These are phyloP conservation scores for Cyclotella sp. DNA, from an alignment of 108 stramenopile species.

Conservation along the genomic window DNA sequence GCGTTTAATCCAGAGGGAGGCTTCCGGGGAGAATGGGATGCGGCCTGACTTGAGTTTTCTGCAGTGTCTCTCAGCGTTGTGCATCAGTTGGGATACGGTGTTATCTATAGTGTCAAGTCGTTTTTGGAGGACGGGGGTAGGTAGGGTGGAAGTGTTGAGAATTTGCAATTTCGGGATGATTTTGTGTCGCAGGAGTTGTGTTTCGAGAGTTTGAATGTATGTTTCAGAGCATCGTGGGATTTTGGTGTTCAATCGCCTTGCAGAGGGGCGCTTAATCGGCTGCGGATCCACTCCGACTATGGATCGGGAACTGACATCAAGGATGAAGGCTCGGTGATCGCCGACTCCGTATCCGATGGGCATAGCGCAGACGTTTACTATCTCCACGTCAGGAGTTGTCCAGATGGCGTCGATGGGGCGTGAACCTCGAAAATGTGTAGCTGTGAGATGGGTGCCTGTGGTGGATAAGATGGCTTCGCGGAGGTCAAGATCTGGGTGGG, in stretches of 20 bases:
- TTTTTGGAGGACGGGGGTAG: not conserved
- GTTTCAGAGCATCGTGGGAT: not conserved
- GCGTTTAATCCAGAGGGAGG: slow-evolving; percentile 20
- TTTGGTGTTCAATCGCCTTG: slow-evolving; percentile 23
- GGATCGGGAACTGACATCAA: slow-evolving; percentile 10
- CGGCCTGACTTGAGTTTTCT: slow-evolving; percentile 15
- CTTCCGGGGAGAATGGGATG: slow-evolving; percentile 34
- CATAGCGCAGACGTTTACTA: slow-evolving; percentile 14
- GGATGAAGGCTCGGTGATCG: slow-evolving; percentile 13
- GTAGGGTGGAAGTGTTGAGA: not conserved
- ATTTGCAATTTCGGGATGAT: not conserved
- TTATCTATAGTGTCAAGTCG: slow-evolving; percentile 18
- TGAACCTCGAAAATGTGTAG: slow-evolving; percentile 21
- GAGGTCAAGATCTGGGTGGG: slow-evolving; percentile 5
- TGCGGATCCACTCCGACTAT: slow-evolving; percentile 14
- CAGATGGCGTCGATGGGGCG: slow-evolving; percentile 31
- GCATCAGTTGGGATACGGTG: not conserved
- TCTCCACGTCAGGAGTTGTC: slow-evolving; percentile 8
- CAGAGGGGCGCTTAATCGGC: not conserved
- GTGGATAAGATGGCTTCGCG: slow-evolving; percentile 1
- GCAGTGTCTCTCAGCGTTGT: slow-evolving; percentile 19
- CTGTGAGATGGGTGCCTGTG: slow-evolving; percentile 8
- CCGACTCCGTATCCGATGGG: slow-evolving; percentile 25
- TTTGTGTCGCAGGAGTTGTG: not conserved
- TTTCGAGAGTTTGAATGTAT: slow-evolving; percentile 12